Base-by-base conservation (phyloP, 23 red algal species). In the Gracilaria domingensis region DNA sequence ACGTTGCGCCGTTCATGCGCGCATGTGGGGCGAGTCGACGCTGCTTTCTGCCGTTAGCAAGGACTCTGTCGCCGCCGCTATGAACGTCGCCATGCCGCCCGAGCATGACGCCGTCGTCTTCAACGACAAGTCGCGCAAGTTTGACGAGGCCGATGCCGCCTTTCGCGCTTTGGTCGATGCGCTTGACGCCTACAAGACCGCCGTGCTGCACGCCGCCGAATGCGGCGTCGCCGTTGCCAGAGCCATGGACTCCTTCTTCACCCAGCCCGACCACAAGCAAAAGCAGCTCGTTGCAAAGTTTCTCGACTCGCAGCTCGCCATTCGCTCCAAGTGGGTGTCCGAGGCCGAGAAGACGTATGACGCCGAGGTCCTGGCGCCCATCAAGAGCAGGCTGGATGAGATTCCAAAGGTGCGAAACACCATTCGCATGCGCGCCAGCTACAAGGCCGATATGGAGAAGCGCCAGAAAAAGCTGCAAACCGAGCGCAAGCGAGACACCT, bases 371-470 rank as follows among this genome's bases (percentile, higher is more conserved):
- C 50, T 87, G 39, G 84, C 70, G 2, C 82, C 92, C 17, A 87
- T 88, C 50, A 66, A 82, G 48, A 75, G 62, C 56, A 47, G 92
- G 25, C 25, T 88, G 11, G 92, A 88, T 45, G 82, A 94, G 51
- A 87, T 88, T 61, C 92, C 92, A 66, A 87, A 79, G 70, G 92
- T 94, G 12, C 92, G 92, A 54, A 83, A 82, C 21, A 66, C 67
- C 20, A 87, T 94, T 69, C 85, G 85, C 13, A 45, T 47, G 37
- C 83, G 92, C 47, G 73, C 69, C 55, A 72, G 70, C 25, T 60
- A 83, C 40, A 65, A 75, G 74, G 73, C 92, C 29, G 92, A 94
- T 29, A 88, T 94, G 82, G 81, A 87, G 36, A 86, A 87, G 83
- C 83, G 84, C 32, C 82, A 82, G 42, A 87, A 88, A 34, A 86